phyloP scores from a whole-genome alignment of 2,329 filamentous ascomycete species.

The Ascochyta clinopodiicola region DNA sequence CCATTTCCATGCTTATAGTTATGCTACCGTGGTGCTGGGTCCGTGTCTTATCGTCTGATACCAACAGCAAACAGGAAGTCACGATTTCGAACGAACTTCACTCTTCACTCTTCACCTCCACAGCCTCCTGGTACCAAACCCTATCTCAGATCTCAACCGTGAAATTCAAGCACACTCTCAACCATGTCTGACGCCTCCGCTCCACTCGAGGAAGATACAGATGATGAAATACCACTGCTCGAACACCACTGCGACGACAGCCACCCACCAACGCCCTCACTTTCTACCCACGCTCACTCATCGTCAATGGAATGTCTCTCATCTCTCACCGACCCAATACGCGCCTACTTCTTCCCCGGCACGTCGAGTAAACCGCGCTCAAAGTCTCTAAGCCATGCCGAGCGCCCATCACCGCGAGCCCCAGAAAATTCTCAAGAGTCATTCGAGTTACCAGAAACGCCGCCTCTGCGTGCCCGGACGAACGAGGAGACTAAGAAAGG shows the following conservation, averaged over 20 bases:
- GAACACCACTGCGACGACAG: background rate
- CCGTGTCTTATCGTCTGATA: background rate
- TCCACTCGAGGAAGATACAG: background rate
- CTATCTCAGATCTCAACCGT: background rate
- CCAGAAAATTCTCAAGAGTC: background rate
- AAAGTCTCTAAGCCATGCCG: background rate
- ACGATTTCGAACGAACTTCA: background rate
- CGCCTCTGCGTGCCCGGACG: background rate
- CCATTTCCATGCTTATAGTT: background rate
- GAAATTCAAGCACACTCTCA: background rate
- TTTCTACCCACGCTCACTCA: background rate
- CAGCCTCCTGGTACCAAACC: background rate
- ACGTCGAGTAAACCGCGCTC: background rate
- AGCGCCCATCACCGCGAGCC: no score
- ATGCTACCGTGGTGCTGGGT: background rate
- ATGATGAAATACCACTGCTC: background rate
- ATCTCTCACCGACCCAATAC: background rate
- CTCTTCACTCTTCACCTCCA: background rate
- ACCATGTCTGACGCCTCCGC: background rate
- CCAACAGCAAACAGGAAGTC: background rate
- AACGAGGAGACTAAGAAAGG: background rate
- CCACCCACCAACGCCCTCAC: background rate
- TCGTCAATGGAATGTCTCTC: background rate
- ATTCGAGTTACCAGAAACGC: background rate
- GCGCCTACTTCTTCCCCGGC: background rate